Evolutionary conservation across 2,329 filamentous ascomycete species (phyloP), one percentile per base, ranked within the genome.

Genomic region (Trichoderma semiorbis): DNA sequence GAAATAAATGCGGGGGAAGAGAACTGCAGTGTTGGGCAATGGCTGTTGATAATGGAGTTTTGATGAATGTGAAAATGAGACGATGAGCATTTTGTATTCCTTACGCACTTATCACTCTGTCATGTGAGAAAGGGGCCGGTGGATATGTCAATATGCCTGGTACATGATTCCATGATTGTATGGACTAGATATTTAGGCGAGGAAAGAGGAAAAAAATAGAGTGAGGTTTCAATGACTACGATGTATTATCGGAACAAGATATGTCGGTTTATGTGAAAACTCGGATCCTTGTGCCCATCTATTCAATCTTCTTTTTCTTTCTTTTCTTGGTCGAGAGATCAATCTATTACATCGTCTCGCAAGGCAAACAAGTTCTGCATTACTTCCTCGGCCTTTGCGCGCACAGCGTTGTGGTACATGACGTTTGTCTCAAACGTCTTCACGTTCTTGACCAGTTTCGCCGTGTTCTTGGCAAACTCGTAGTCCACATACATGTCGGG

Each of bases 401-500:
- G 86, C 57, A 98, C 80, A 0, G 92, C 95, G 78, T 96, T 92
- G 81, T 98, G 95, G 78, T 96, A 96, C 86, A 97, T 89, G 28
- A 87, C 85, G 79, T 97, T 98, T 50, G 94, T 97, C 78, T 96
- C 89, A 76, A 92, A 96, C 53, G 93, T 90, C 83, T 93, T 94
- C 78, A 89, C 91, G 1, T 90, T 91, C 79, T 89, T 91, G 79
- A 98, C 92, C 77, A 90, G 88, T 53, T 83, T 83, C 11, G 93
- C 93, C 18, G 94, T 97, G 76, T 92, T 89, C 76, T 88, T 86
- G 10, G 93, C 92, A 69, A 94, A 83, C 7, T 89, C 89, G 75
- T 89, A 92, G 78, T 97, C 92, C 34, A 98, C 95, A 77, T 97
- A 98, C 93, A 98, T 96, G 79, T 97, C 94, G 74, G 97, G 92